Conservation (phyloP, 768 basidiomycete species). For the Coprinellus aureogranulatus region DNA sequence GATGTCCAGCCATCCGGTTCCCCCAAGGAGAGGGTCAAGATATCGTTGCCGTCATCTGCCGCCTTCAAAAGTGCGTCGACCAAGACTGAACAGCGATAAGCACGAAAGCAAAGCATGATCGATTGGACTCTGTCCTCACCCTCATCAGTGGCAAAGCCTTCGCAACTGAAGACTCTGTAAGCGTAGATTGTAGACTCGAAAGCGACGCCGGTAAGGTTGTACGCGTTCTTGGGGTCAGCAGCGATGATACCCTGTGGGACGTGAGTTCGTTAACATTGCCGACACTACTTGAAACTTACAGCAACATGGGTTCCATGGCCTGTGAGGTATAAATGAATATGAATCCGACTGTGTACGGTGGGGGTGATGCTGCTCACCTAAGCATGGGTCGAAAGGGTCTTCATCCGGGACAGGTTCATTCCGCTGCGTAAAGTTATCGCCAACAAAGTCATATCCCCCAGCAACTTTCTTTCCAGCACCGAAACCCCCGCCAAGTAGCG, state of each 20-base stretch:
- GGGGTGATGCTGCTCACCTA: too few species aligned
- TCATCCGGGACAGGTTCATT: slow-evolving; percentile 50
- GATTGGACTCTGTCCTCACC: too few species aligned
- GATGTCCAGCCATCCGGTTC: slow-evolving; percentile 65
- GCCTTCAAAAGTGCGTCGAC: slow-evolving; percentile 53
- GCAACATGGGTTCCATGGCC: slow-evolving; percentile 59
- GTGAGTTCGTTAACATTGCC: too few species aligned
- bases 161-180: slow-evolving; percentile 64
- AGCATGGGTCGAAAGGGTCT: slow-evolving; percentile 58
- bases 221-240: too few species aligned
- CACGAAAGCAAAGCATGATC: too few species aligned
- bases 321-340: too few species aligned
- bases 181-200: slow-evolving; percentile 52
- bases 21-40: slow-evolving; percentile 65
- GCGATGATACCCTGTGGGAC: too few species aligned
- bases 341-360: too few species aligned
- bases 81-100: too few species aligned
- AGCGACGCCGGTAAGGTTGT: slow-evolving; percentile 71
- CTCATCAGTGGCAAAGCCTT: slow-evolving; percentile 48
- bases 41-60: slow-evolving; percentile 52
- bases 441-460: slow-evolving; percentile 59
- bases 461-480: slow-evolving; percentile 53
- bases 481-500: slow-evolving; percentile 51
- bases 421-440: slow-evolving; percentile 47
- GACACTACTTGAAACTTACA: too few species aligned